A percentile compares a stretch with the other conserved stretches of the same genome.
phyloP scores from a whole-genome alignment of 2,329 filamentous ascomycete genomes.

The Dactylellina sp. region DNA sequence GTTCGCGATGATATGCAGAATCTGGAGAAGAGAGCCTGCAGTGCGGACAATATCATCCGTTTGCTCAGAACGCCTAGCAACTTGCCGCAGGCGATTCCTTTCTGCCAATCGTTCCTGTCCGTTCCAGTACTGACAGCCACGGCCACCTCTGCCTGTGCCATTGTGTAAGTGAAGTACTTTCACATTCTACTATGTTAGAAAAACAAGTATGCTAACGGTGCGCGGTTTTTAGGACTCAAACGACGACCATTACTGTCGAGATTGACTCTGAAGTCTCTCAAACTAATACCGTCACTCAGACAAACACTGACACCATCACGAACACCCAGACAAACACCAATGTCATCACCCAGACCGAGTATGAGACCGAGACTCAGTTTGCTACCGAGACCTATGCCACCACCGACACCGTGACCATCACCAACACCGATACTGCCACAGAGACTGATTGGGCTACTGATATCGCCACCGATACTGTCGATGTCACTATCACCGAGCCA shows the following conservation, averaged over 20 bases:
- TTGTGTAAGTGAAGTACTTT: too few species aligned
- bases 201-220: too few species aligned
- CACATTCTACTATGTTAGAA: too few species aligned
- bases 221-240: slow-evolving; percentile 22
- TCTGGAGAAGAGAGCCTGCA: slow-evolving; percentile 2
- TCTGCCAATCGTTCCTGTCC: slow-evolving; percentile 24
- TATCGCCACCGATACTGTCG: slow-evolving; percentile 1
- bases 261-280: slow-evolving; percentile 23
- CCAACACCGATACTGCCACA: slow-evolving; percentile 16
- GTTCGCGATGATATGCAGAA: slow-evolving; percentile 1
- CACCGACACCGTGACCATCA: slow-evolving; percentile 23
- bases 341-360: slow-evolving; percentile 13
- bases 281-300: slow-evolving; percentile 21
- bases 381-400: slow-evolving; percentile 21
- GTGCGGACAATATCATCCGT: slow-evolving; percentile 22
- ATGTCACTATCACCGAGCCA: slow-evolving; percentile 4
- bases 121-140: background rate
- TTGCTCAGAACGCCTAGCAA: slow-evolving; percentile 25
- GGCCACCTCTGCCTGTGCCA: background rate
- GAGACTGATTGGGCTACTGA: slow-evolving; percentile 14
- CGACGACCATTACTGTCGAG: slow-evolving; percentile 2
- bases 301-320: slow-evolving; percentile 17
- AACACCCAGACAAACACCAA: slow-evolving; percentile 23
- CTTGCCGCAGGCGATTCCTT: slow-evolving; percentile 20
- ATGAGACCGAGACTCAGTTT: slow-evolving; percentile 7